Base-by-base conservation (phyloP, 2,329 filamentous ascomycete genomes). In the Ophidiomyces ophidiicola region DNA sequence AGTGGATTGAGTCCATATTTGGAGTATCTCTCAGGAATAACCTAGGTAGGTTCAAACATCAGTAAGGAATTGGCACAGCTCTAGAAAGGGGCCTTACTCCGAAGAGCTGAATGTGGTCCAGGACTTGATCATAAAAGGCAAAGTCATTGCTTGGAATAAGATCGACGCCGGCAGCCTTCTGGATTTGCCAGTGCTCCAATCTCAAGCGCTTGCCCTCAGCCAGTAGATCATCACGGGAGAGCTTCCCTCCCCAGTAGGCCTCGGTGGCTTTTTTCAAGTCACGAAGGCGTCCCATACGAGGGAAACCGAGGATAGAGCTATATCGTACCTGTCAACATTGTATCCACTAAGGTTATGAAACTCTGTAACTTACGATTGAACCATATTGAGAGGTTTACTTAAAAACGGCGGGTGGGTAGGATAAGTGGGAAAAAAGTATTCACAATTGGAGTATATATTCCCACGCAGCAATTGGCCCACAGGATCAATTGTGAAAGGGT, bases 231-330 rank as follows among this genome's bases (percentile, higher is more conserved):
- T 82, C 77, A 61, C 87, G 84, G 49, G 84, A 87, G 65, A 94
- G 73, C 75, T 96, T 98, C 66, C 82, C 88, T 58, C 71, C 81
- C 90, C 90, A 98, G 70, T 80, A 98, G 65, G 88, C 85, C 70
- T 98, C 90, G 53, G 87, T 98, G 61, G 90, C 90, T 80, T 98
- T 98, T 82, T 98, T 98, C 65, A 98, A 79, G 76, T 98, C 90
- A 79, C 90, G 86, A 70, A 92, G 83, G 59, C 76, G 82, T 70
- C 90, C 90, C 84, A 96, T 94, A 63, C 90, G 88, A 66, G 90
- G 90, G 78, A 98, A 98, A 71, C 90, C 90, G 66, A 98, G 81
- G 66, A 98, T 75, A 54, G 90, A 74, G 52, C 67, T 70, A 44
- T 17, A 26, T 15, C 5, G 8, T 18, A 10, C 14, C 25, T 26